phyloP scores from a whole-genome alignment of 768 basidiomycete genomes.

The Royoungia palumana region DNA sequence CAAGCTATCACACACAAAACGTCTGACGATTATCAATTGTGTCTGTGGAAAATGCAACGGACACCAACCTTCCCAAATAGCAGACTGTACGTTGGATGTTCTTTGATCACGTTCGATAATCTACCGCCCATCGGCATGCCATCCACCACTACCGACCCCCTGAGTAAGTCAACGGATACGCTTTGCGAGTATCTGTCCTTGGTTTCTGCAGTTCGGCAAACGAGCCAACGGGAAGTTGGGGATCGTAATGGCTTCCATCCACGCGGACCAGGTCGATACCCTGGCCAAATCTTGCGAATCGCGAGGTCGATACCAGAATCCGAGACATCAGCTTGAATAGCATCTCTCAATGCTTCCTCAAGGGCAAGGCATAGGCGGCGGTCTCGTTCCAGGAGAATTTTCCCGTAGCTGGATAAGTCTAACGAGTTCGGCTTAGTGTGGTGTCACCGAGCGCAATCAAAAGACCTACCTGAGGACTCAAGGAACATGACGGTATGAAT shows the following conservation, averaged over 20 bases:
- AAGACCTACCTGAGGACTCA: no score
- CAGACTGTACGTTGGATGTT: conserved; percentile 4
- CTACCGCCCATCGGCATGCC: conserved; percentile 29
- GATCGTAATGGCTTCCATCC: conserved; percentile 12
- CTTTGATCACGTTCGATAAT: conserved; percentile 4
- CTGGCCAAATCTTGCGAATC: conserved; percentile 27
- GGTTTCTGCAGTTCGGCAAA: conserved; percentile 12
- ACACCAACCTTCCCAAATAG: conserved; percentile 12
- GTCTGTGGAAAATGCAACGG: no score
- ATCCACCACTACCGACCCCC: conserved; percentile 38
- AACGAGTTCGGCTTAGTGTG: no score
- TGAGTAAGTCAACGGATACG: conserved; percentile 38
- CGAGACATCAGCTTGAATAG: conserved; percentile 10
- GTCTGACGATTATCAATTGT: neutral
- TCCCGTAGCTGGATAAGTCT: neutral
- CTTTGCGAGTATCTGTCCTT: conserved; percentile 14
- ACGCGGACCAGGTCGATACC: conserved; percentile 17
- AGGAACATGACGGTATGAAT: no score
- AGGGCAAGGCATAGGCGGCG: conserved; percentile 27
- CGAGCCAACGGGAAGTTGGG: conserved; percentile 28
- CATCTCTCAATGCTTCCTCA: conserved; percentile 14
- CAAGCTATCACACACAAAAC: neutral
- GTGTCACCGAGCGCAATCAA: no score
- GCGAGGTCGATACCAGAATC: conserved; percentile 28
- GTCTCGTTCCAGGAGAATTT: conserved; percentile 26